phyloP scores from a whole-genome alignment of 345 rosid species.

The Citrus maxima region DNA sequence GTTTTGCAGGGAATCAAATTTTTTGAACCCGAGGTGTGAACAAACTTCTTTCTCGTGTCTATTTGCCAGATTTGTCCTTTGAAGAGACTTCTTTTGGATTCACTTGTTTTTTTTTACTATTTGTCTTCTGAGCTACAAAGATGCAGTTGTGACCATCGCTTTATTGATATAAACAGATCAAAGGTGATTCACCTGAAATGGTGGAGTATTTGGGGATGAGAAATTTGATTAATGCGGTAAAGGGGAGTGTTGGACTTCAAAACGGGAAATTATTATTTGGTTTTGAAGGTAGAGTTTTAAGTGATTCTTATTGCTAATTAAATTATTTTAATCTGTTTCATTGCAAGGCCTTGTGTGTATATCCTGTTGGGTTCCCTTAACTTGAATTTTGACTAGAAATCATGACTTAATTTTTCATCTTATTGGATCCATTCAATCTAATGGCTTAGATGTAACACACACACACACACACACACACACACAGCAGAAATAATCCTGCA shows the following conservation, averaged over 20 bases:
- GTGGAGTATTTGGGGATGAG: constrained; percentile 85
- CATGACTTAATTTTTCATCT: too few species aligned
- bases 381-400: too few species aligned
- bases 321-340: constrained; percentile 7
- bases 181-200: constrained; percentile 95
- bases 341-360: not conserved
- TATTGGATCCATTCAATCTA: too few species aligned
- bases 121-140: not conserved
- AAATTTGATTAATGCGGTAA: constrained; percentile 80
- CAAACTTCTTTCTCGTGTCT: constrained; percentile 13
- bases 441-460: too few species aligned
- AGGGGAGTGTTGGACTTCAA: constrained; percentile 62
- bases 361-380: too few species aligned
- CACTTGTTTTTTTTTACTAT: not conserved
- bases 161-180: constrained; percentile 52
- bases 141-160: not conserved
- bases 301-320: constrained; percentile 3
- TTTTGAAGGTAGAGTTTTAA: constrained; percentile 47
- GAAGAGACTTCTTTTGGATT: not conserved
- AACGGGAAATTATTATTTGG: constrained; percentile 79
- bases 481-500: too few species aligned
- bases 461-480: too few species aligned
- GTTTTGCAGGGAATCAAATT: constrained; percentile 84
- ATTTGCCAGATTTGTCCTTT: constrained; percentile 14
- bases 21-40: constrained; percentile 95